phyloP scores from a whole-genome alignment of 2,329 filamentous ascomycete genomes.

The Penicillium sp. region DNA sequence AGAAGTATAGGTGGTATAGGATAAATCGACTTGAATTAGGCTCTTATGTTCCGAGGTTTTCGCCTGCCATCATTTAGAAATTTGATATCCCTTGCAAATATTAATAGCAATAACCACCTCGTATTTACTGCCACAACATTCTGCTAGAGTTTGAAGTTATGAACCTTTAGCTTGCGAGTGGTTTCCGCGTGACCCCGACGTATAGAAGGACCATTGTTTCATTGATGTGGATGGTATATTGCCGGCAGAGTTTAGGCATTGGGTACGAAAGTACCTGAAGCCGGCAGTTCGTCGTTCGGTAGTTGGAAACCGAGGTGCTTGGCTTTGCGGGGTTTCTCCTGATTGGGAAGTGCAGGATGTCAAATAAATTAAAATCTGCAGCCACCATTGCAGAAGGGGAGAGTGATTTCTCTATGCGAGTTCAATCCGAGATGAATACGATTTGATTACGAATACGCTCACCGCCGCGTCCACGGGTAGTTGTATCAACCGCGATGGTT shows the following conservation, averaged over 20 bases:
- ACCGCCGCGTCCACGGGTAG: no score
- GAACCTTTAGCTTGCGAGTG: no score
- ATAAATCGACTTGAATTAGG: background rate
- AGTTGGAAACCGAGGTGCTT: conserved; percentile 1
- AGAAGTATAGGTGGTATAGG: background rate
- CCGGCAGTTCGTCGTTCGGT: background rate
- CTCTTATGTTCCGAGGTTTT: background rate
- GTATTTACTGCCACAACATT: no score
- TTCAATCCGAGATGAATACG: no score
- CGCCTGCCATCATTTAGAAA: no score
- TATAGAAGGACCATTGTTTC: background rate
- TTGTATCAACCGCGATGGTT: no score
- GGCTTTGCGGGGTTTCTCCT: conserved; percentile 1
- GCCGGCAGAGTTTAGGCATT: background rate
- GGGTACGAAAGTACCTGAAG: no score
- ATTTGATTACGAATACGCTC: no score
- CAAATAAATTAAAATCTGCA: background rate
- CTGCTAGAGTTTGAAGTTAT: no score
- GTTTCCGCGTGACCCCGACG: background rate
- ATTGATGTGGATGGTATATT: background rate
- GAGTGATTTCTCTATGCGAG: background rate
- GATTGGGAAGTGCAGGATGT: background rate
- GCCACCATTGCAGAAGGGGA: background rate
- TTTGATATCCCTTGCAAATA: background rate
- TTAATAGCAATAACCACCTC: no score